Percentiles rank a stretch among this genome's conserved stretches.
Conservation (phyloP, 306 rosid species). For the Quercus bicolor region DNA sequence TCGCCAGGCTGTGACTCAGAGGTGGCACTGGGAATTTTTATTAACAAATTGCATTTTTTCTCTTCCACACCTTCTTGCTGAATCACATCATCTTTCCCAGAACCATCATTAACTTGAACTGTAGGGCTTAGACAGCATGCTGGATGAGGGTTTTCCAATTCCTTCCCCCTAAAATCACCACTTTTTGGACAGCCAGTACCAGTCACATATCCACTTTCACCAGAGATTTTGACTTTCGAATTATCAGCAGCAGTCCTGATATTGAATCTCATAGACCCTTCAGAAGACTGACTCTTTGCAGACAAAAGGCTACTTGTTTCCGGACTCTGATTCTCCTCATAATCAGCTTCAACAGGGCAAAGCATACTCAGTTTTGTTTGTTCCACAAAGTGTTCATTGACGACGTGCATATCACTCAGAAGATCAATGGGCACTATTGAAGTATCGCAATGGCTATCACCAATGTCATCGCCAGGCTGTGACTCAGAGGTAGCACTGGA, state of each 20-base stretch:
- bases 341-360: background rate
- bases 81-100: background rate
- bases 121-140: background rate
- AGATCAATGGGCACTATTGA: background rate
- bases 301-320: background rate
- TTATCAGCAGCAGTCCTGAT: background rate
- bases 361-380: background rate
- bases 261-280: background rate
- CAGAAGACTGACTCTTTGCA: slow-evolving; percentile 6
- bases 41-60: background rate
- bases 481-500: background rate
- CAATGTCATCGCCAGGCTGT: slow-evolving; percentile 8
- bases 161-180: background rate
- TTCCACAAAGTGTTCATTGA: background rate
- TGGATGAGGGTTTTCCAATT: slow-evolving; percentile 1
- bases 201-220: too few relatives aligned
- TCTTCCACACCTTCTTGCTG: background rate
- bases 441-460: background rate
- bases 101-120: slow-evolving; percentile 13
- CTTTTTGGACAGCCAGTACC: too few relatives aligned
- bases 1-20: slow-evolving; percentile 1
- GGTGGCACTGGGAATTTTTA: slow-evolving; percentile 3
- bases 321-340: background rate
- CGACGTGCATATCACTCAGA: background rate
- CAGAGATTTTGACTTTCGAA: background rate